A percentile compares a stretch with the other conserved stretches of the same genome.
These are phyloP conservation scores for Colletotrichum sp. DNA, from an alignment of 2,329 filamentous ascomycete genomes.

Conservation along the genomic window DNA sequence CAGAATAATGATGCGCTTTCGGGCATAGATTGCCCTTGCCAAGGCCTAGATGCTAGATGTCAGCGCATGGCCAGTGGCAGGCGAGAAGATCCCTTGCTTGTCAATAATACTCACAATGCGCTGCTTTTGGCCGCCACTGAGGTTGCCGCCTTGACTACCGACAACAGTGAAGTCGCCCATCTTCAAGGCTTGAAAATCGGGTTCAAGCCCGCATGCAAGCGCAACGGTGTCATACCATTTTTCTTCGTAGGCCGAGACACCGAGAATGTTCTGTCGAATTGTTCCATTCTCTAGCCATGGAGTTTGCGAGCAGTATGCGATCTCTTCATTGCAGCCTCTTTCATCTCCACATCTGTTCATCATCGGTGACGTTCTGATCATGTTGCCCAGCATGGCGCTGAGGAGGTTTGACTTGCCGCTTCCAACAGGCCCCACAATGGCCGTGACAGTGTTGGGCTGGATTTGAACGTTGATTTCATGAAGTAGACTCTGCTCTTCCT, in stretches of 20 bases:
- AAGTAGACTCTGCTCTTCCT: not conserved
- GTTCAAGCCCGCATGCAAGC: not conserved
- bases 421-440: conserved; percentile 11
- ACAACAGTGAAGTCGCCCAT: not conserved
- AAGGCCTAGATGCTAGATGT: not conserved
- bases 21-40: not conserved
- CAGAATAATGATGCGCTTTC: not conserved
- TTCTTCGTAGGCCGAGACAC: not conserved
- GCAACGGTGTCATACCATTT: not conserved
- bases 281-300: conserved; percentile 13
- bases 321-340: fast-evolving
- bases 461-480: not conserved
- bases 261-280: conserved; percentile 1
- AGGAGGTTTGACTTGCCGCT: conserved; percentile 17
- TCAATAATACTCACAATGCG: not conserved
- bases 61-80: not conserved
- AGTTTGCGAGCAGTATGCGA: conserved; percentile 2
- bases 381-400: not conserved
- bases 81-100: not conserved
- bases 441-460: not conserved
- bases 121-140: conserved; percentile 9
- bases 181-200: not conserved
- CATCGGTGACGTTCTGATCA: not conserved
- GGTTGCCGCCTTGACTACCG: not conserved
- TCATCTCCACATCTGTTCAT: not conserved